phyloP scores from a whole-genome alignment of 306 rosid genomes.

The Rosa chinensis region DNA sequence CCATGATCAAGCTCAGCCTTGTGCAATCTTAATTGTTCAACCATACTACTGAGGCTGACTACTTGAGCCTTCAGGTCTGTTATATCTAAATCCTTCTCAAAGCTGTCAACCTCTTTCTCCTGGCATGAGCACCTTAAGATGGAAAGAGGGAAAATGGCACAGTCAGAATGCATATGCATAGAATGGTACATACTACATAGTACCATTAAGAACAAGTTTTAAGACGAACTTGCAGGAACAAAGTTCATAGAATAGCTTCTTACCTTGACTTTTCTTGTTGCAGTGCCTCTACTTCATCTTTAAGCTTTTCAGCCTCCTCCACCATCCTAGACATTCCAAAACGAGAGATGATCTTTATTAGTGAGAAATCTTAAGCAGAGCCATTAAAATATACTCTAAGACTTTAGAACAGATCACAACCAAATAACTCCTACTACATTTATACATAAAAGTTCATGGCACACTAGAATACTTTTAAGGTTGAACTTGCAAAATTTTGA shows the following conservation, averaged over 20 bases:
- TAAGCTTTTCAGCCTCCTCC: constrained; percentile 62
- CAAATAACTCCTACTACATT: background rate
- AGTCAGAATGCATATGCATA: constrained; percentile 22
- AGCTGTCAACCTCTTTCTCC: constrained; percentile 46
- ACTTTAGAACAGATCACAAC: background rate
- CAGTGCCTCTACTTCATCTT: constrained; percentile 63
- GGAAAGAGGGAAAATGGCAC: constrained; percentile 20
- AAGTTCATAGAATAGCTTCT: constrained; percentile 24
- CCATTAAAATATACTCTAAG: background rate
- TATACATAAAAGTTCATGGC: background rate
- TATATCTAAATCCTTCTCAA: constrained; percentile 50
- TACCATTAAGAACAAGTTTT: constrained; percentile 8
- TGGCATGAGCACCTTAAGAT: constrained; percentile 47
- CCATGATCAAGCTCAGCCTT: constrained; percentile 43
- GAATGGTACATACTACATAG: constrained; percentile 7
- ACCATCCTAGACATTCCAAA: constrained; percentile 64
- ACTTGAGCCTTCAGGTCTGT: constrained; percentile 71
- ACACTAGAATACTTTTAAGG: background rate
- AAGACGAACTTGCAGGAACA: constrained; percentile 7
- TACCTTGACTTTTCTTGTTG: constrained; percentile 63
- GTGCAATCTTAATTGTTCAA: constrained; percentile 57
- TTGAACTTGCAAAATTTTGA: background rate
- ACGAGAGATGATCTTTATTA: background rate
- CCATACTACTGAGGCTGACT: constrained; percentile 43
- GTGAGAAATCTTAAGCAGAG: background rate